Evolutionary conservation across 2,329 filamentous ascomycete species (phyloP), one percentile per base, ranked within the genome.

Genomic region (Colletotrichum karsti): DNA sequence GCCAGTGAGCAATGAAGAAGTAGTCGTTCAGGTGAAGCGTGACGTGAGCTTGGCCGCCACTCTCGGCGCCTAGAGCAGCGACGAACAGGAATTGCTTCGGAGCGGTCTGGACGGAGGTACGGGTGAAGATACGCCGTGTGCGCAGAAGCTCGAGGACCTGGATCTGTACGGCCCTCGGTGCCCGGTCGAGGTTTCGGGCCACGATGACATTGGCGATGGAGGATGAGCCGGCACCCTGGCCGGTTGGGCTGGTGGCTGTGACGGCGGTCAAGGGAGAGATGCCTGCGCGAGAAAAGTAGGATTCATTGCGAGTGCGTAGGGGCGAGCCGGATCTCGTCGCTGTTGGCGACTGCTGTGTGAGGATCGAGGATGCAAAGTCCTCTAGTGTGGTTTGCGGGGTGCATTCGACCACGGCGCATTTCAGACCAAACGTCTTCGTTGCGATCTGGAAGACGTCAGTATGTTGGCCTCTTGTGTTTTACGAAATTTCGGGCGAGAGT

Each of bases 1-100:
- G 94, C 81, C 91, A 93, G 78, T 98, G 95, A 0, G 93, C 95
- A 65, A 98, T 90, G 76, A 94, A 93, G 72, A 98, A 91, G 71
- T 93, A 89, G 67, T 98, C 94, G 73, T 94, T 97, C 78, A 91
- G 76, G 72, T 93, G 86, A 33, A 79, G 80, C 22, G 83, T 86
- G 55, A 91, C 82, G 55, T 81, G 82, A 4, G 84, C 82, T 46
- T 81, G 75, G 39, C 86, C 84, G 3, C 83, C 83, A 42, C 80
- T 78, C 37, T 77, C 76, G 1, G 84, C 84, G 20, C 79, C 83
- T 2, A 94, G 81, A n/a, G 97, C 82, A 1, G 93, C 91, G 30
- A 97, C 82, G 70, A 98, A 90, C 26, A 98, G 82, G 76, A 98
- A 97, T 28, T 89, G 87, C 75, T 90, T 91, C 0, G 94, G 94